These are phyloP conservation scores for Monilinia polystroma DNA, from an alignment of 2,329 filamentous ascomycete genomes.

Conservation along the genomic window DNA sequence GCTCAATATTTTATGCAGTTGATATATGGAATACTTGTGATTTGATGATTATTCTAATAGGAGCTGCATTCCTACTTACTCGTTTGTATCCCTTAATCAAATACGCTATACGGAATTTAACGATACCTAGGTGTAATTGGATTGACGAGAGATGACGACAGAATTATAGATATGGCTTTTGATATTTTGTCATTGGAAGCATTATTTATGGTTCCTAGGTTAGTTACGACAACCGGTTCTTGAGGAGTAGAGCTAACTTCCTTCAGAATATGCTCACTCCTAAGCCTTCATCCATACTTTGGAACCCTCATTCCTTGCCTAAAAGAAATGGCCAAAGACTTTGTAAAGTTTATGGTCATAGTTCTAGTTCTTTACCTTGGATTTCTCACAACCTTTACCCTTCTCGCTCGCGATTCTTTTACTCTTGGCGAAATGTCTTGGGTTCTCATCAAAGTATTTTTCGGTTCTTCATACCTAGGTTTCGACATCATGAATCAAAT, in stretches of 20 bases:
- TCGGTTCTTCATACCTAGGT: slow-evolving; percentile 52
- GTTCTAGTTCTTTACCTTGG: slow-evolving; percentile 82
- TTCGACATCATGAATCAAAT: slow-evolving; percentile 41
- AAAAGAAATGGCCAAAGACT: slow-evolving; percentile 92
- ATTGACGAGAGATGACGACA: slow-evolving; percentile 56
- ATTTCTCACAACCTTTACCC: slow-evolving; percentile 82
- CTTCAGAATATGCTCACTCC: slow-evolving; percentile 73
- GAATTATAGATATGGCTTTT: slow-evolving; percentile 76
- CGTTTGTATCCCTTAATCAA: slow-evolving; percentile 52
- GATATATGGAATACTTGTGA: slow-evolving; percentile 81
- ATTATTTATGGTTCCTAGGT: slow-evolving; percentile 79
- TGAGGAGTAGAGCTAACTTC: slow-evolving; percentile 20
- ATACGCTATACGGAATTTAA: slow-evolving; percentile 15
- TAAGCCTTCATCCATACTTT: slow-evolving; percentile 87
- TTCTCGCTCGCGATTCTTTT: slow-evolving; percentile 71
- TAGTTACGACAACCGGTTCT: slow-evolving; percentile 25
- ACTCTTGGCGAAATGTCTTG: slow-evolving; percentile 68
- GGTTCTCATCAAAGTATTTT: slow-evolving; percentile 78
- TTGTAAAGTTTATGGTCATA: slow-evolving; percentile 77
- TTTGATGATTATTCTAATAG: slow-evolving; percentile 71
- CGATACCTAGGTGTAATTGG: slow-evolving; percentile 60
- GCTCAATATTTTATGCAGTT: slow-evolving; percentile 78
- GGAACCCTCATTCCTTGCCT: slow-evolving; percentile 85
- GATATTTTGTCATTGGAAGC: slow-evolving; percentile 88
- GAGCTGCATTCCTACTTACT: slow-evolving; percentile 66